phyloP scores from a whole-genome alignment of 306 rosid genomes.

The Inga leiocalycina region DNA sequence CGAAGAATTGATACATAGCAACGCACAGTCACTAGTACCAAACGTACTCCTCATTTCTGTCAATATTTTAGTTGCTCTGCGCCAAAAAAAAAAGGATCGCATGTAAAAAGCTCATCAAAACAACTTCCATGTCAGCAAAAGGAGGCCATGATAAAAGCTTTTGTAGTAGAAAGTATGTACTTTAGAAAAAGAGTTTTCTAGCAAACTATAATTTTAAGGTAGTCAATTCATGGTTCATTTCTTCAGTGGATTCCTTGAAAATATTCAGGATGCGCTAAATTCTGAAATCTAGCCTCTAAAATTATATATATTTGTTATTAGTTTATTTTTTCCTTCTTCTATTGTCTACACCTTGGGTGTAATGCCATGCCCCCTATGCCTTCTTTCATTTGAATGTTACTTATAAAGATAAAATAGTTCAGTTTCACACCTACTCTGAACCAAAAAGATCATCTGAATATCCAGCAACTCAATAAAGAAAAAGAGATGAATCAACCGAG shows the following conservation, averaged over 20 bases:
- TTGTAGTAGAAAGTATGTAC: background rate
- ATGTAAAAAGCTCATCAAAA: background rate
- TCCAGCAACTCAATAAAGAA: background rate
- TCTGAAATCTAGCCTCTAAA: background rate
- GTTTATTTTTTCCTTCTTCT: too few relatives aligned
- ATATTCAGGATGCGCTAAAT: background rate
- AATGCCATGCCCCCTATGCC: background rate
- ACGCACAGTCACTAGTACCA: conserved; percentile 71
- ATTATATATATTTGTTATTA: background rate
- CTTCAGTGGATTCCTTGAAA: background rate
- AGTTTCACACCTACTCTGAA: background rate
- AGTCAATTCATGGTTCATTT: background rate
- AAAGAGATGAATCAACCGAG: background rate
- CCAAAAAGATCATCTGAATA: background rate
- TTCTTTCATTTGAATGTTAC: background rate
- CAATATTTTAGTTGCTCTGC: conserved; percentile 77
- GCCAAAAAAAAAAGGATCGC: conserved; percentile 3
- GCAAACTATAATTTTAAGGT: background rate
- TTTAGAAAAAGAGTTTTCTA: background rate
- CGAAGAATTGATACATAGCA: conserved; percentile 88
- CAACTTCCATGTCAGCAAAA: background rate
- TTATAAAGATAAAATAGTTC: background rate
- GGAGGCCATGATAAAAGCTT: background rate
- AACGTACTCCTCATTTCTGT: conserved; percentile 83
- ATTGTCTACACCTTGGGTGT: background rate